A percentile compares a stretch with the other conserved stretches of the same genome.
Evolutionary conservation across 805 yeast species (phyloP).

Genomic region (Schizosaccharomyces octosporus): DNA sequence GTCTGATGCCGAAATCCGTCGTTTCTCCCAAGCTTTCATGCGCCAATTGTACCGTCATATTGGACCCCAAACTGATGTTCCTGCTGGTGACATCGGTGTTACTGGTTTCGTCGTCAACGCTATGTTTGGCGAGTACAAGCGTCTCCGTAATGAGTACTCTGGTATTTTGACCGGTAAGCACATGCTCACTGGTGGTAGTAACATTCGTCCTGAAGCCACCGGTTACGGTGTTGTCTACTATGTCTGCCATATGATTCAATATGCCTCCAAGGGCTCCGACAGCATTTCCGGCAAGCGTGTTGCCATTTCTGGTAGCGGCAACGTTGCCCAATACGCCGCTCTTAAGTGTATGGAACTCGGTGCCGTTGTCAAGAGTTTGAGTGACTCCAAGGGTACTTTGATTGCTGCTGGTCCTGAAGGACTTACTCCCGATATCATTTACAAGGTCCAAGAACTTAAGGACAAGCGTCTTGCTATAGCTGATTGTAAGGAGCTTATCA

Average conservation of each 20-base stretch:
- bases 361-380: conserved; percentile 75
- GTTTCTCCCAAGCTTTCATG: conserved; percentile 91
- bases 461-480: conserved; percentile 36
- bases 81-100: conserved; percentile 98
- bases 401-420: conserved; percentile 41
- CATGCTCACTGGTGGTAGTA: conserved; percentile 94
- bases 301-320: conserved; percentile 93
- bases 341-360: conserved; percentile 91
- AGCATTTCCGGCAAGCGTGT: conserved; percentile 80
- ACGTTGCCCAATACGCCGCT: conserved; percentile 98
- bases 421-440: conserved; percentile 60
- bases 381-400: conserved; percentile 85
- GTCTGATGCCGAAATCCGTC: conserved; percentile 80
- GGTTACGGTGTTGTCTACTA: conserved; percentile 94
- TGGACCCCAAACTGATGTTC: conserved; percentile 93
- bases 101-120: conserved; percentile 91
- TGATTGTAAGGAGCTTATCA: conserved; percentile 11
- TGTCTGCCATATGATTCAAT: conserved; percentile 91
- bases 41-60: conserved; percentile 84
- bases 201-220: conserved; percentile 97
- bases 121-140: conserved; percentile 92
- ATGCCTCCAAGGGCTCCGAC: conserved; percentile 74
- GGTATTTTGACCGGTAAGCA: conserved; percentile 98
- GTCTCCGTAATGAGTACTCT: conserved; percentile 54
- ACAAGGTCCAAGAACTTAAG: conserved; percentile 56